Conservation (phyloP, 768 basidiomycete species). For the Agrocybe praecox region DNA sequence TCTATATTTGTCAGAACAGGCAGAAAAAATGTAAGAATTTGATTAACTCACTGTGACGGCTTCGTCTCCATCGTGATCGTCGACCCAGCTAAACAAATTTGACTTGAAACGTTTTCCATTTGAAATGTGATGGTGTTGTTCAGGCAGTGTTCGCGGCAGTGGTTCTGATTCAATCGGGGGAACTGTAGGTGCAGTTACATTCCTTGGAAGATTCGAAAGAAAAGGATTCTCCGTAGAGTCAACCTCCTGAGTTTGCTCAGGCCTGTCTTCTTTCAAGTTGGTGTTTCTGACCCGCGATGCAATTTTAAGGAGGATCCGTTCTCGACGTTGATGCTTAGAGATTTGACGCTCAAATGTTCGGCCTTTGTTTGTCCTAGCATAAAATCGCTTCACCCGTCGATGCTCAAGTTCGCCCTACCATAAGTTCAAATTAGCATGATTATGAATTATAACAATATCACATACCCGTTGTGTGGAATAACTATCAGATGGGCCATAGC, state of each 20-base stretch:
- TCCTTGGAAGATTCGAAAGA: neutral
- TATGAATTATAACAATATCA: no score
- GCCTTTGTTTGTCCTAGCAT: conserved; percentile 12
- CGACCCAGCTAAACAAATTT: conserved; percentile 8
- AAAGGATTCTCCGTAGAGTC: no score
- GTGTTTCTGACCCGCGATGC: neutral
- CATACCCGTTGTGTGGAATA: conserved; percentile 13
- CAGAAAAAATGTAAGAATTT: neutral
- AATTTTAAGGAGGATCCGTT: conserved; percentile 1
- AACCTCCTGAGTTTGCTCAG: no score
- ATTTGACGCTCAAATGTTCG: conserved; percentile 4
- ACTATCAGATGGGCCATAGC: conserved; percentile 7
- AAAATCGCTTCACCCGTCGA: conserved; percentile 11
- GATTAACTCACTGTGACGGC: conserved; percentile 23
- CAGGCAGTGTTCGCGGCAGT: conserved; percentile 3
- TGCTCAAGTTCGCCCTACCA: conserved; percentile 17
- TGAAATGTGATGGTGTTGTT: conserved; percentile 11
- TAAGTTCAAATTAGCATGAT: no score
- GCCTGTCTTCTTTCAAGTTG: neutral
- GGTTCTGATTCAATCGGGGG: neutral
- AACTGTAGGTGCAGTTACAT: neutral
- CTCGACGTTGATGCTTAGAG: conserved; percentile 8
- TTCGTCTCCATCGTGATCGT: conserved; percentile 20
- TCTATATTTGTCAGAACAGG: conserved; percentile 14
- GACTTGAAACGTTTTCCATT: neutral